Base-by-base conservation (phyloP, 2,329 filamentous ascomycete genomes). In the Cytospora schulzeri region DNA sequence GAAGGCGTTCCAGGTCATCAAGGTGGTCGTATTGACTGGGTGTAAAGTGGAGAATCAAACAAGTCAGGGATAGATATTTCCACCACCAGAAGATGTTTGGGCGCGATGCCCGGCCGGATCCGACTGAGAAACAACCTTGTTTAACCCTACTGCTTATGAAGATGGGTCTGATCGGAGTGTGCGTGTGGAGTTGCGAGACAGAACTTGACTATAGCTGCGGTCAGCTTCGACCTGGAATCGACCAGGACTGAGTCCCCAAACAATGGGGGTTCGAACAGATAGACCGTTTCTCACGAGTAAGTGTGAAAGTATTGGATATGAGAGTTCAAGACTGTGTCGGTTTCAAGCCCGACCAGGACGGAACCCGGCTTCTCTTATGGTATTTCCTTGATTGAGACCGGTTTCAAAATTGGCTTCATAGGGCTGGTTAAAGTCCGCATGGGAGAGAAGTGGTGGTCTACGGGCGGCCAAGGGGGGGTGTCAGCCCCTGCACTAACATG, bases 401-500 rank as follows among this genome's bases (percentile, higher is more conserved):
- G 65, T 64, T 66, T 66, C 65, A 63, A 55, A n/a, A 33, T 22
- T 29, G 48, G 53, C 38, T 50, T 31, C n/a, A 55, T 35, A 58
- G 55, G 41, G 60, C 60, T 64, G 48, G 38, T 50, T 57, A 38
- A 45, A 64, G 60, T 54, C 60, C 26, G 38, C 28, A n/a, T 38
- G 7, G n/a, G 54, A 35, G 60, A 51, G 38, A 38, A n/a, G 38
- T 50, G 24, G 60, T 29, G 52, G 52, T 62, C 60, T 51, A 26
- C 22, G 45, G 28, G 41, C 2, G 35, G 52, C 52, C 60, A 50
- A 11, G 52, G 22, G 8, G 22, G 60, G 28, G 41, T 51, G 54
- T 28, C 31, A 35, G 33, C 64, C 38, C 62, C 35, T 57, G 57
- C 57, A 66, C 65, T 66, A 66, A 62, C 65, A 59, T 19, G 5